Evolutionary conservation across 2,329 filamentous ascomycete species (phyloP).

Genomic region (Neofusicoccum sp.): DNA sequence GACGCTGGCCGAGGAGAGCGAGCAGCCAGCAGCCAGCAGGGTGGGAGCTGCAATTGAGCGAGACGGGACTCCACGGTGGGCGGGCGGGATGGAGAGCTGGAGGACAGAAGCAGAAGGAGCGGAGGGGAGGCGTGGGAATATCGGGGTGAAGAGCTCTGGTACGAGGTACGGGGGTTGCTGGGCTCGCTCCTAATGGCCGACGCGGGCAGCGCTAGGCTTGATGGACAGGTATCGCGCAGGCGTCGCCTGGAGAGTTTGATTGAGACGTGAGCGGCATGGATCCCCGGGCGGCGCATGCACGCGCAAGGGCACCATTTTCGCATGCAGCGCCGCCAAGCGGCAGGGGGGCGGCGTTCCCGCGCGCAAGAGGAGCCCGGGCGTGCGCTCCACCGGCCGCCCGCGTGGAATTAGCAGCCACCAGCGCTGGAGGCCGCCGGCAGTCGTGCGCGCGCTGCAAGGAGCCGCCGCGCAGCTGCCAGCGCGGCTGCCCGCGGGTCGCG

Average conservation of each 20-base stretch:
- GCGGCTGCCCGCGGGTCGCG: too few relatives aligned
- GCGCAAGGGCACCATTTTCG: neutral
- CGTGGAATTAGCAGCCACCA: neutral
- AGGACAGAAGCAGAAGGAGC: slow-evolving; percentile 13
- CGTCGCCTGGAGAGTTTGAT: slow-evolving; percentile 15
- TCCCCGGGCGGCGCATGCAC: neutral
- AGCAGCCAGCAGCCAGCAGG: neutral
- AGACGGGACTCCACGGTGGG: neutral
- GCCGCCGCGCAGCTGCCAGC: neutral
- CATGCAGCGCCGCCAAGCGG: neutral
- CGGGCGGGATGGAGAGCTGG: neutral
- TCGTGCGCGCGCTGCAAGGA: neutral
- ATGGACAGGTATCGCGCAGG: slow-evolving; percentile 13
- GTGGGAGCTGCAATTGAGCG: slow-evolving; percentile 1
- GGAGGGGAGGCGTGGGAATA: slow-evolving; percentile 18
- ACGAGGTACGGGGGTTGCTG: slow-evolving; percentile 14
- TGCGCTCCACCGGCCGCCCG: slow-evolving; percentile 1
- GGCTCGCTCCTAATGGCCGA: slow-evolving; percentile 14
- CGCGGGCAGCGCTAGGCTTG: slow-evolving; percentile 9
- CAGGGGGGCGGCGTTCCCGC: slow-evolving; percentile 5
- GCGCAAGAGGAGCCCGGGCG: slow-evolving; percentile 1
- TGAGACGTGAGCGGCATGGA: slow-evolving; percentile 14
- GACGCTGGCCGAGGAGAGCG: neutral
- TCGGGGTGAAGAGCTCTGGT: slow-evolving; percentile 10
- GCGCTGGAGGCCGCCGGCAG: neutral